A percentile compares a stretch with the other conserved stretches of the same genome.
These are phyloP conservation scores for Flammula alnicola DNA, from an alignment of 1,284 basidiomycete genomes.

Conservation along the genomic window DNA sequence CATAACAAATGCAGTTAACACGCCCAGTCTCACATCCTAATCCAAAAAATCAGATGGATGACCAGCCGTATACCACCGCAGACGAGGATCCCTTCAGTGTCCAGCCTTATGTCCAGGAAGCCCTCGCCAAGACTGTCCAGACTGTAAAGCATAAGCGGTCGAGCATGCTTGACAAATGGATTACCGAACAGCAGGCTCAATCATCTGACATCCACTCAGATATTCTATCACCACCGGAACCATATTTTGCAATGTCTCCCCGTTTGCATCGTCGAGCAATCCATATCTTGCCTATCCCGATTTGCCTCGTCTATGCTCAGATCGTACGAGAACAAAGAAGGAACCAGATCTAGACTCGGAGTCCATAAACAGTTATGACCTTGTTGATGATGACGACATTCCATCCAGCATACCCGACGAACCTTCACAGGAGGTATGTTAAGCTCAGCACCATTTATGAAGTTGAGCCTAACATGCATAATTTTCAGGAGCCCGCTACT, in stretches of 20 bases:
- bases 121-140: slow-evolving; percentile 29
- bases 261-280: slow-evolving; percentile 31
- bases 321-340: slow-evolving; percentile 11
- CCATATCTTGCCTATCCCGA: slow-evolving; percentile 63
- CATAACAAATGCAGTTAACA: no score
- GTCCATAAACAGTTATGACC: slow-evolving; percentile 60
- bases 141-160: slow-evolving; percentile 52
- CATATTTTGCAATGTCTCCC: slow-evolving; percentile 30
- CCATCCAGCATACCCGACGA: slow-evolving; percentile 32
- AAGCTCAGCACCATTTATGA: slow-evolving; percentile 14
- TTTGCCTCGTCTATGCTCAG: slow-evolving; percentile 32
- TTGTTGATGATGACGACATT: slow-evolving; percentile 55
- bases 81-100: slow-evolving; percentile 54
- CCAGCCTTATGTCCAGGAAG: slow-evolving; percentile 33
- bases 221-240: no score
- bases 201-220: slow-evolving; percentile 15
- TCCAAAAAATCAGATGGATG: slow-evolving; percentile 29
- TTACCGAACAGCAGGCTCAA: slow-evolving; percentile 59
- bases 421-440: slow-evolving; percentile 28
- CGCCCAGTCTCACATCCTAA: no score
- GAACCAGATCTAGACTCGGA: slow-evolving; percentile 41
- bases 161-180: slow-evolving; percentile 71
- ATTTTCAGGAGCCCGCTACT: slow-evolving; percentile 36
- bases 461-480: slow-evolving; percentile 15
- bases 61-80: slow-evolving; percentile 49